Evolutionary conservation across 495 filamentous ascomycete species (phyloP).

Genomic region (Hypoxylon lenormandii): DNA sequence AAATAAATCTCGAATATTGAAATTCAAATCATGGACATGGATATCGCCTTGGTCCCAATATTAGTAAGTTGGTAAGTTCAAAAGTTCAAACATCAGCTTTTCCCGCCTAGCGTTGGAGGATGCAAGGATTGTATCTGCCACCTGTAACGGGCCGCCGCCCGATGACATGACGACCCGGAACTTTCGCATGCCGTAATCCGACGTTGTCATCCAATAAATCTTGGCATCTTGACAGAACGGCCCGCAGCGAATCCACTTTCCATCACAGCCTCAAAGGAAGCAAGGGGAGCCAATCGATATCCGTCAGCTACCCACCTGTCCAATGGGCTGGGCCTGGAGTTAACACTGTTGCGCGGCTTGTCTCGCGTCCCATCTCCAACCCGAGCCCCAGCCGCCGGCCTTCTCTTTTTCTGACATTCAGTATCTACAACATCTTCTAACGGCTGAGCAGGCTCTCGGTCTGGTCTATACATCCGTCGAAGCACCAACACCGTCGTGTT

Average conservation of each 20-base stretch:
- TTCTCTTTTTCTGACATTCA: neutral
- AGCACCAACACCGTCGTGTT: constrained; percentile 5
- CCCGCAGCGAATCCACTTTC: constrained; percentile 10
- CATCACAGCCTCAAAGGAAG: neutral
- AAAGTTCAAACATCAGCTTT: too few relatives aligned
- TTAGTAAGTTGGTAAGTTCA: too few relatives aligned
- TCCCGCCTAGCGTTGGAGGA: too few relatives aligned
- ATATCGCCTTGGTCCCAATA: too few relatives aligned
- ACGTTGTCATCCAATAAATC: neutral
- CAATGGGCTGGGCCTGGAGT: constrained; percentile 17
- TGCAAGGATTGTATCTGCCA: too few relatives aligned
- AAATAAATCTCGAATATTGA: too few relatives aligned
- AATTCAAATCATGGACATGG: too few relatives aligned
- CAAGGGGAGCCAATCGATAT: constrained; percentile 33
- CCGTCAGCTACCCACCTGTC: constrained; percentile 30
- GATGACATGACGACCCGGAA: constrained; percentile 15
- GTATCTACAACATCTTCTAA: constrained; percentile 19
- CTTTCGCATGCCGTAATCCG: constrained; percentile 26
- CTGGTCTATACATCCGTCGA: constrained; percentile 5
- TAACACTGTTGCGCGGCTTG: constrained; percentile 2
- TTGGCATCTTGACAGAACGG: too few relatives aligned
- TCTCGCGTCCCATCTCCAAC: constrained; percentile 38
- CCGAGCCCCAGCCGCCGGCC: constrained; percentile 7
- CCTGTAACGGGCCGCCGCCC: too few relatives aligned
- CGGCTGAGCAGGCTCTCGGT: constrained; percentile 49